Evolutionary conservation across 257 asterid species (phyloP).

Genomic region (Linderniella brevidens): DNA sequence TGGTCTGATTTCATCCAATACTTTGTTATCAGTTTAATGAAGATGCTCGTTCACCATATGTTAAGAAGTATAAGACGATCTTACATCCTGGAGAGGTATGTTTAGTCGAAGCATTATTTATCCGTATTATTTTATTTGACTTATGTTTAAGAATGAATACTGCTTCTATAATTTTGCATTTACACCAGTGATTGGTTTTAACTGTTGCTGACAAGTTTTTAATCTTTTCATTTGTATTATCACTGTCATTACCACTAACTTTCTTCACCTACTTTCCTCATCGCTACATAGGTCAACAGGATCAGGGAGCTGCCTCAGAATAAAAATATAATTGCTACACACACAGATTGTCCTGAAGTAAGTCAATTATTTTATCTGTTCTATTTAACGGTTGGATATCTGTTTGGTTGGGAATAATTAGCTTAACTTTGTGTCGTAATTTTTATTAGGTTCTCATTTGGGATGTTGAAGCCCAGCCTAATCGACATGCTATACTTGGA

Average conservation of each 20-base stretch:
- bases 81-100: slow-evolving; percentile 99
- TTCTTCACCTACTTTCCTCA: slow-evolving; percentile 3
- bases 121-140: background rate
- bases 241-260: background rate
- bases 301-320: slow-evolving; percentile 95
- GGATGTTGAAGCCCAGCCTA: slow-evolving; percentile 96
- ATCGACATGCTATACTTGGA: slow-evolving; percentile 78
- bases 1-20: slow-evolving; percentile 5
- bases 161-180: background rate
- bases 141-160: background rate
- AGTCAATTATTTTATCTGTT: slow-evolving; percentile 12
- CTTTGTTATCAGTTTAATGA: slow-evolving; percentile 68
- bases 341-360: slow-evolving; percentile 94
- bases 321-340: slow-evolving; percentile 84
- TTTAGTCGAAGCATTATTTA: background rate
- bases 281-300: slow-evolving; percentile 71
- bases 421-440: slow-evolving; percentile 8
- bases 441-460: slow-evolving; percentile 69
- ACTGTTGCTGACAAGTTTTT: no score
- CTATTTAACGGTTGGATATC: slow-evolving; percentile 3
- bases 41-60: slow-evolving; percentile 90
- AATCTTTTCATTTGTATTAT: no score
- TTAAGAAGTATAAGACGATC: slow-evolving; percentile 88
- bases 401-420: slow-evolving; percentile 4
- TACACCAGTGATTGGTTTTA: no score